Evolutionary conservation across 768 basidiomycete genomes (phyloP).

Genomic region (Suillus hirtellus): DNA sequence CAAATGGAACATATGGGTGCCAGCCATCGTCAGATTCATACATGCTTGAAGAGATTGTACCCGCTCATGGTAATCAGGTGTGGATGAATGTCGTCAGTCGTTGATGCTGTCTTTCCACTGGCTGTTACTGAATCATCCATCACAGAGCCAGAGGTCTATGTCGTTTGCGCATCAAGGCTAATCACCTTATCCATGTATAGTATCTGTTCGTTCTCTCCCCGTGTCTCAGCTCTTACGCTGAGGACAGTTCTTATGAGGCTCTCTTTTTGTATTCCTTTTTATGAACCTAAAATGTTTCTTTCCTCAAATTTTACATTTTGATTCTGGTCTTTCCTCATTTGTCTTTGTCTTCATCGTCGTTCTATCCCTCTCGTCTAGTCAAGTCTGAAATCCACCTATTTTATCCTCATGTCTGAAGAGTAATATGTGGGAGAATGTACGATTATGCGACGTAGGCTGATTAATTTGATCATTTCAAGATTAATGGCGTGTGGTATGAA

Average conservation of each 20-base stretch:
- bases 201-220: constrained; percentile 1
- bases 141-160: constrained; percentile 3
- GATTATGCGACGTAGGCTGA: neutral
- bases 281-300: constrained; percentile 21
- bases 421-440: constrained; percentile 10
- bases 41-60: constrained; percentile 68
- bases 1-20: constrained; percentile 54
- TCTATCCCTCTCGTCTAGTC: constrained; percentile 2
- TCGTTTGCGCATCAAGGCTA: constrained; percentile 5
- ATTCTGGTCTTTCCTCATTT: neutral
- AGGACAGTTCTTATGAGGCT: constrained; percentile 24
- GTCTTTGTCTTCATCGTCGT: neutral
- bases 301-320: constrained; percentile 13
- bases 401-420: constrained; percentile 3
- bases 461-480: constrained; percentile 1
- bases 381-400: neutral
- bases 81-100: constrained; percentile 49
- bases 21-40: constrained; percentile 61
- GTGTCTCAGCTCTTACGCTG: constrained; percentile 5
- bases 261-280: constrained; percentile 33
- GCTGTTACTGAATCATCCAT: neutral
- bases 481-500: constrained; percentile 4
- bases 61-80: constrained; percentile 34
- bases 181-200: constrained; percentile 13
- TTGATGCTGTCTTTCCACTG: constrained; percentile 9